Base-by-base conservation (phyloP, 805 yeast genomes). In the Candida ortonii region DNA sequence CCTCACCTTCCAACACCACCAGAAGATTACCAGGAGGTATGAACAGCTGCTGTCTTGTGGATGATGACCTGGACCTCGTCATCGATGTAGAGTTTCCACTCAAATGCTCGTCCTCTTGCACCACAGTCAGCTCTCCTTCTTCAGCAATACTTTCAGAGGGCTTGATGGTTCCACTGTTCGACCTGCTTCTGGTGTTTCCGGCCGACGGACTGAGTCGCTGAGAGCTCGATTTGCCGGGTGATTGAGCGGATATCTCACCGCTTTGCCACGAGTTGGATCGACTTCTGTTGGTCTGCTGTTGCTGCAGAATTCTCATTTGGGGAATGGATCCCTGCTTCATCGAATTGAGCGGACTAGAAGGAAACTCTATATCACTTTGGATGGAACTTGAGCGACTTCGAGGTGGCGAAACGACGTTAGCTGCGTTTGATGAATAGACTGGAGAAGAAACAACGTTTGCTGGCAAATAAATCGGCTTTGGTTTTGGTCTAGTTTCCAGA, bases 341-440 rank as follows among this genome's bases (percentile, higher is more conserved):
- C 9, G 63, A 58, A 32, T 57, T 57, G 16, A 58, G 40, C 10
- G 62, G 62, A 33, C 59, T 55, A 4, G 49, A 36, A 2, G 61
- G 55, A 13, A 49, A 34, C 16, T 43, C 47, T 6, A 41, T 24
- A 14, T 43, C 43, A 28, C 53, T 47, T 33, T 42, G 51, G 10
- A 53, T 22, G 1, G 58, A 53, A 20, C 39, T 49, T 11, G 47
- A 25, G 10, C 59, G 46, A 28, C 53, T 50, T 24, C 42, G 26
- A 6, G 31, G 8, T 23, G 44, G 41, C 4, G 41, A 36, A 2
- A 28, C 10, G n/a, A 21, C 11, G 11, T n/a, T 22, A 5, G 25
- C 12, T 4, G 33, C 8, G 8, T 36, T 38, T 6, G 28, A 21
- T 6, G 30, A n/a, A 3, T 44, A 17, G 11, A n/a, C 31, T 11